Percentiles rank a stretch among this genome's conserved stretches.
phyloP scores from a whole-genome alignment of 176 grass and related monocot species.

The Eleusine coracana region DNA sequence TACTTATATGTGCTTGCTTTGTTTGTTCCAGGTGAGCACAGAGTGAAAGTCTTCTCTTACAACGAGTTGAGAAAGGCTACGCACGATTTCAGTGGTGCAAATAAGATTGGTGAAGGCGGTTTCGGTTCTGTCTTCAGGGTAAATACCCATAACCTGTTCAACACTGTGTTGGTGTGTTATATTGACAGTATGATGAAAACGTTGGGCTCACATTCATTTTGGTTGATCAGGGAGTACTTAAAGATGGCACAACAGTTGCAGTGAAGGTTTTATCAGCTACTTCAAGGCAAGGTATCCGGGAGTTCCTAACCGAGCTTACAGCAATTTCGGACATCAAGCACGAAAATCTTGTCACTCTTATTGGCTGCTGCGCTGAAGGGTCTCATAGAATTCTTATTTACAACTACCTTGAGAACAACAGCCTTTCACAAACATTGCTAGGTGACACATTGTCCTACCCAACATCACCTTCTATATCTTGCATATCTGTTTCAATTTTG shows the following conservation, averaged over 20 bases:
- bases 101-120: conserved; percentile 92
- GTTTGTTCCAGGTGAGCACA: conserved; percentile 51
- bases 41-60: conserved; percentile 70
- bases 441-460: conserved; percentile 41
- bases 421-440: conserved; percentile 83
- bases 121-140: conserved; percentile 91
- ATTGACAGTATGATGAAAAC: background rate
- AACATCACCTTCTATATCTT: background rate
- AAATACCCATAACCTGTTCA: conserved; percentile 10
- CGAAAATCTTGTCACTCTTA: conserved; percentile 72
- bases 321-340: conserved; percentile 84
- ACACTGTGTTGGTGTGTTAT: background rate
- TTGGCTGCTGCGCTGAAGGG: conserved; percentile 81
- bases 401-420: conserved; percentile 91
- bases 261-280: conserved; percentile 76
- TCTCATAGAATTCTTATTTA: conserved; percentile 73
- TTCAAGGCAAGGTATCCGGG: conserved; percentile 72
- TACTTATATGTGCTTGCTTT: conserved; percentile 32
- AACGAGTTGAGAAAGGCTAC: conserved; percentile 85
- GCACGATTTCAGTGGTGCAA: conserved; percentile 60
- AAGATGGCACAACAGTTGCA: conserved; percentile 61
- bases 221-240: conserved; percentile 62
- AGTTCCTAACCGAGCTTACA: conserved; percentile 82
- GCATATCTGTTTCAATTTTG: background rate
- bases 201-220: conserved; percentile 26